Percentiles rank a stretch among this genome's conserved stretches.
Conservation (phyloP, 2,329 filamentous ascomycete species). For the Macrophomina phaseolina region DNA sequence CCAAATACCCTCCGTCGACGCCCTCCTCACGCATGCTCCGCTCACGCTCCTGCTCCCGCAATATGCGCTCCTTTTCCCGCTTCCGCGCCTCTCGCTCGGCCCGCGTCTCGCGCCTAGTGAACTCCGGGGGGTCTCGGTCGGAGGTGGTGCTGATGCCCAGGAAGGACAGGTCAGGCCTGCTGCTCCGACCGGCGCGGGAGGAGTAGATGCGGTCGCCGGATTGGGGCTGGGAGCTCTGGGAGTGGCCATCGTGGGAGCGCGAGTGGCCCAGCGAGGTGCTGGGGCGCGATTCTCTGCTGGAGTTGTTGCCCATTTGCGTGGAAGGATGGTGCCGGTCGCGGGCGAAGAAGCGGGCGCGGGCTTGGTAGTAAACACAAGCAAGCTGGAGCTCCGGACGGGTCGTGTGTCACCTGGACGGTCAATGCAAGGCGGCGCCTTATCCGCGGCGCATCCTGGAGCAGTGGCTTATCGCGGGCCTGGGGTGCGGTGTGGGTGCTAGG, state of each 20-base stretch:
- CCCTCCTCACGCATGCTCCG: slow-evolving; percentile 89
- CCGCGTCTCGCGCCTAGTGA: slow-evolving; percentile 80
- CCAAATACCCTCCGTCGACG: slow-evolving; percentile 91
- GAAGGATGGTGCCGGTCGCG: not conserved
- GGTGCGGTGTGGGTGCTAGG: not conserved
- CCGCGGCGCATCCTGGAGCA: slow-evolving; percentile 25
- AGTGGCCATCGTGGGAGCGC: slow-evolving; percentile 33
- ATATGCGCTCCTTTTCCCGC: slow-evolving; percentile 78
- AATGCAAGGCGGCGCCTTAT: slow-evolving; percentile 21
- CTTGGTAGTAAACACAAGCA: slow-evolving; percentile 16
- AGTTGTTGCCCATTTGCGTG: slow-evolving; percentile 54
- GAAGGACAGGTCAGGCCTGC: slow-evolving; percentile 65
- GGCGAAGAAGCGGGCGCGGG: not conserved
- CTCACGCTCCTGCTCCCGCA: slow-evolving; percentile 82
- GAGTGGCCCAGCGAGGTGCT: slow-evolving; percentile 40
- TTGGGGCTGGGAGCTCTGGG: slow-evolving; percentile 34
- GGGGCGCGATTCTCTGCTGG: slow-evolving; percentile 54
- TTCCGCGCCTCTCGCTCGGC: slow-evolving; percentile 89
- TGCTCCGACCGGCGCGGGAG: slow-evolving; percentile 57
- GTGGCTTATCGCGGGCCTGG: slow-evolving; percentile 10
- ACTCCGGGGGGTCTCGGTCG: slow-evolving; percentile 58
- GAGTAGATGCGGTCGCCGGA: slow-evolving; percentile 36
- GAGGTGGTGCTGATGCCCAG: slow-evolving; percentile 59
- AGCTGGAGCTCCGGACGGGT: slow-evolving; percentile 16
- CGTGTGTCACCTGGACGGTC: slow-evolving; percentile 27